Percentiles rank a stretch among this genome's conserved stretches.
These are phyloP conservation scores for Rhodotorula taiwanensis DNA, from an alignment of 768 basidiomycete genomes.

Conservation along the genomic window DNA sequence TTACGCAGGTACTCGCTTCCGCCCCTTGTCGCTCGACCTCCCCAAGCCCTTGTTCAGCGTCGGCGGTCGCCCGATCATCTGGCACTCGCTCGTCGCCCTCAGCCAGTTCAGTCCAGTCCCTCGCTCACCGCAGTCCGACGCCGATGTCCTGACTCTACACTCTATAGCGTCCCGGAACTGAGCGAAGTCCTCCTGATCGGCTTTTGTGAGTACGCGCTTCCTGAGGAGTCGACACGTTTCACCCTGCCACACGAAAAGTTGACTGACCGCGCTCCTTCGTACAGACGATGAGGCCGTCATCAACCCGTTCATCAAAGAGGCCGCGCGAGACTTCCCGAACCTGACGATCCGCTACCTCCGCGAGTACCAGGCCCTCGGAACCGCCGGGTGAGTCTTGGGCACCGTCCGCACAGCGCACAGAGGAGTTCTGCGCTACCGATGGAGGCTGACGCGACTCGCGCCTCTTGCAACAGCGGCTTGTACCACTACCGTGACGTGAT, in stretches of 20 bases:
- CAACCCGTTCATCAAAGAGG: conserved; percentile 47
- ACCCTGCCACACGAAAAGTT: background rate
- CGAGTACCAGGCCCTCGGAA: conserved; percentile 48
- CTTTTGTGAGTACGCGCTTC: conserved; percentile 40
- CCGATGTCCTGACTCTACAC: too few relatives aligned
- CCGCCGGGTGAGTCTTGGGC: conserved; percentile 43
- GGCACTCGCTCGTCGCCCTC: conserved; percentile 48
- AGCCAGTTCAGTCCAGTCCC: conserved; percentile 31
- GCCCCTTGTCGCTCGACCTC: conserved; percentile 37
- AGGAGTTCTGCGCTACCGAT: too few relatives aligned
- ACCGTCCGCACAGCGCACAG: conserved; percentile 1
- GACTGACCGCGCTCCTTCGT: background rate
- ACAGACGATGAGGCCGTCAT: conserved; percentile 47
- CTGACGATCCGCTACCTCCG: conserved; percentile 48
- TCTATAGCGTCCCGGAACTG: conserved; percentile 43
- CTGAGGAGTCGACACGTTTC: too few relatives aligned
- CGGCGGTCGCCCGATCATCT: conserved; percentile 48
- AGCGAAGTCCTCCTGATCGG: conserved; percentile 48
- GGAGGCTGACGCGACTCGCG: background rate
- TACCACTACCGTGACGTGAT: conserved; percentile 46
- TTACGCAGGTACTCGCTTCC: conserved; percentile 26
- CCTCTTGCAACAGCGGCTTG: conserved; percentile 8
- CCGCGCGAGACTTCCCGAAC: conserved; percentile 48
- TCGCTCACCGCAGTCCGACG: background rate
- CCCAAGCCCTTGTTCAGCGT: conserved; percentile 49